These are phyloP conservation scores for Gossypium bickii DNA, from an alignment of 345 rosid genomes.

Conservation along the genomic window DNA sequence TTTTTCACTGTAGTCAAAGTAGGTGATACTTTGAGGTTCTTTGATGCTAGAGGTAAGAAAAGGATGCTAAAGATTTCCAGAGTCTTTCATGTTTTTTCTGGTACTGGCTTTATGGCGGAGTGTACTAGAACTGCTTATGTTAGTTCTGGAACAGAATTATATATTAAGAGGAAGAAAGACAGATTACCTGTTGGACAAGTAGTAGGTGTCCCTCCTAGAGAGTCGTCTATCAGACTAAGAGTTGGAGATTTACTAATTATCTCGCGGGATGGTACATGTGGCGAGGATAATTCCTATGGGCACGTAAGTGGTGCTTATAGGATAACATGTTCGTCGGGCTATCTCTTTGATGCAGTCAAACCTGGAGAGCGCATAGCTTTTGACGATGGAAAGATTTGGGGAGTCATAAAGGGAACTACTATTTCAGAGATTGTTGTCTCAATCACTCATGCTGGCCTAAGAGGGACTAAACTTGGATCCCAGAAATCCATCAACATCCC, in stretches of 20 bases:
- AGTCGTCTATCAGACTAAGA: constrained; percentile 43
- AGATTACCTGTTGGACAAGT: constrained; percentile 39
- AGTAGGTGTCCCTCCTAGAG: constrained; percentile 52
- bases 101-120: constrained; percentile 55
- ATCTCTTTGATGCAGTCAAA: constrained; percentile 57
- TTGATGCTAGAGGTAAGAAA: constrained; percentile 57
- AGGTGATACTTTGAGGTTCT: constrained; percentile 46
- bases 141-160: constrained; percentile 46
- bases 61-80: constrained; percentile 41
- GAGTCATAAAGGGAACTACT: constrained; percentile 51
- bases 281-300: constrained; percentile 24
- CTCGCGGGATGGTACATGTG: constrained; percentile 33
- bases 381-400: constrained; percentile 73
- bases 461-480: constrained; percentile 61
- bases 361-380: constrained; percentile 61
- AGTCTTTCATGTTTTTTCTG: constrained; percentile 44
- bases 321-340: constrained; percentile 50
- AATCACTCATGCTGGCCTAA: constrained; percentile 53
- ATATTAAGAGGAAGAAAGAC: constrained; percentile 46
- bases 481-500: constrained; percentile 71
- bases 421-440: constrained; percentile 53
- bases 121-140: constrained; percentile 50
- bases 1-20: constrained; percentile 41
- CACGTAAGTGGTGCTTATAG: constrained; percentile 36
- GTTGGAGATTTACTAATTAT: constrained; percentile 62